A percentile compares a stretch with the other conserved stretches of the same genome.
Evolutionary conservation across 345 rosid species (phyloP).

Genomic region (Hibiscus trionum): DNA sequence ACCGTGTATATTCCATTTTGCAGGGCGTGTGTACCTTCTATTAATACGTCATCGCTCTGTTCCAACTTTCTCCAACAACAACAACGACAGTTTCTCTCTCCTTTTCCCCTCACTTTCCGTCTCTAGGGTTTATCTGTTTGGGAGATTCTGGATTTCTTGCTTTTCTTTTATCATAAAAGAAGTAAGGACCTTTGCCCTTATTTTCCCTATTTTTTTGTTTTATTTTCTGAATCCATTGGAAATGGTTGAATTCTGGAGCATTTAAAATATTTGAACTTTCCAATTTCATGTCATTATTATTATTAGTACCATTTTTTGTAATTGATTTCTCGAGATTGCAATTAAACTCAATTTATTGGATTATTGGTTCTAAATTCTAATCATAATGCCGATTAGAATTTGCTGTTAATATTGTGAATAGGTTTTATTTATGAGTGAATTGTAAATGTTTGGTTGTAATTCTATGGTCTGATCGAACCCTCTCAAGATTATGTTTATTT

Average conservation of each 20-base stretch:
- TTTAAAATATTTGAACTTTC: not conserved
- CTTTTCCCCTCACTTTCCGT: not conserved
- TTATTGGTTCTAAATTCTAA: not conserved
- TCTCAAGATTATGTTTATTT: not conserved
- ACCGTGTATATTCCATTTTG: not conserved
- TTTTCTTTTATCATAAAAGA: not conserved
- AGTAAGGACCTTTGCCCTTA: not conserved
- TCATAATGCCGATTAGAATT: not conserved
- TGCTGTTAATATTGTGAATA: not conserved
- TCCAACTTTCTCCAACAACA: not conserved
- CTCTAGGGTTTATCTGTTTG: conserved; percentile 6
- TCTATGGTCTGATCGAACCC: not conserved
- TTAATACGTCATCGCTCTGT: conserved; percentile 2
- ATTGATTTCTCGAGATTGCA: not conserved
- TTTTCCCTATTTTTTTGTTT: not conserved
- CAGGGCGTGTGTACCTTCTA: not conserved
- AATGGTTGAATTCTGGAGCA: not conserved
- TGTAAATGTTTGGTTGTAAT: not conserved
- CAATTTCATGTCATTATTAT: not conserved
- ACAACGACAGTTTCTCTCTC: not conserved
- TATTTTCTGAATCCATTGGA: not conserved
- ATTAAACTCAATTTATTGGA: conserved; percentile 4
- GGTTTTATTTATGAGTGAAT: not conserved
- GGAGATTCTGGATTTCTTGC: not conserved
- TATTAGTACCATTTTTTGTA: not conserved